Conservation (phyloP, 345 rosid genomes). For the Kernera saxatilis region DNA sequence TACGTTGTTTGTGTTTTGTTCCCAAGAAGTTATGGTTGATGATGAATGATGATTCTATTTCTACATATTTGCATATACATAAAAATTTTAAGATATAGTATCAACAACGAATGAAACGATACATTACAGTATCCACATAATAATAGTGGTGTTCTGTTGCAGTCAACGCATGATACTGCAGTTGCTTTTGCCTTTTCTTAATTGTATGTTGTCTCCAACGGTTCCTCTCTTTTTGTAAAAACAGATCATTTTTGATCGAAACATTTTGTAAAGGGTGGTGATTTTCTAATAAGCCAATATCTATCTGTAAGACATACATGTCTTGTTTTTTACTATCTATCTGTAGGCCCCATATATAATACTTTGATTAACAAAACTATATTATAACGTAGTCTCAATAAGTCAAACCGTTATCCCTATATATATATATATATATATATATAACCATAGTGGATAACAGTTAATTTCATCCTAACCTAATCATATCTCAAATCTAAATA, state of each 20-base stretch:
- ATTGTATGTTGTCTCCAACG: neutral
- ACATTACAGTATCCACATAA: neutral
- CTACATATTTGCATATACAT: neutral
- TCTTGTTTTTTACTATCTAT: neutral
- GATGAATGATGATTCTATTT: conserved; percentile 8
- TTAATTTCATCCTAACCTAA: neutral
- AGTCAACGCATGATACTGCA: neutral
- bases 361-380: neutral
- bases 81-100: neutral
- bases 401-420: conserved; percentile 1
- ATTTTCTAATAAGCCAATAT: too few species aligned
- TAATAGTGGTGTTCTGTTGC: neutral
- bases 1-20: conserved; percentile 1
- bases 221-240: neutral
- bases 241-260: neutral
- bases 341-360: neutral
- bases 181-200: neutral
- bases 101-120: neutral
- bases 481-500: neutral
- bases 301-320: neutral
- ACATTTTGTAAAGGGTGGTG: neutral
- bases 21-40: conserved; percentile 27
- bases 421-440: neutral
- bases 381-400: neutral
- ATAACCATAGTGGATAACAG: neutral